Percentiles rank a stretch among this genome's conserved stretches.
phyloP scores from a whole-genome alignment of 2,329 filamentous ascomycete species.

The Claviceps citrina region DNA sequence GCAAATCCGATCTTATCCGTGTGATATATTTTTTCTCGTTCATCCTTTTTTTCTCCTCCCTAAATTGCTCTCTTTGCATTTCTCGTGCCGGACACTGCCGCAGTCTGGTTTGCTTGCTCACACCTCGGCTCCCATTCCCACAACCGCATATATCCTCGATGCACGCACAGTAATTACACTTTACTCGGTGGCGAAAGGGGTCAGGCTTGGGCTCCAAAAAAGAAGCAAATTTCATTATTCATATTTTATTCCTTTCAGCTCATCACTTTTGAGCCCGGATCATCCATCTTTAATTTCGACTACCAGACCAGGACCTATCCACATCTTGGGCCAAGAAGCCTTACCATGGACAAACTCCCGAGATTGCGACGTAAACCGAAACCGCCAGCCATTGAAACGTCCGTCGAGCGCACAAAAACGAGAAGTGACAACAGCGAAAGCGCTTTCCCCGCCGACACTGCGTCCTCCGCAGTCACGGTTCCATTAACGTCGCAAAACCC shows the following conservation, averaged over 20 bases:
- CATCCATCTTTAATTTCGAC: no score
- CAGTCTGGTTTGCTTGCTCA: not conserved
- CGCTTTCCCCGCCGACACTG: not conserved
- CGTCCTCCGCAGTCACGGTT: slow-evolving; percentile 2
- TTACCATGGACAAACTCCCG: slow-evolving; percentile 26
- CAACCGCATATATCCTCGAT: not conserved
- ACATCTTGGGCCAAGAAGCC: not conserved
- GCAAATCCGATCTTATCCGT: not conserved
- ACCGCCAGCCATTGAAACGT: slow-evolving; percentile 27
- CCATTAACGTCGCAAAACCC: slow-evolving; percentile 11
- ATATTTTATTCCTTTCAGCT: no score
- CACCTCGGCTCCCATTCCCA: not conserved
- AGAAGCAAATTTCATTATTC: no score
- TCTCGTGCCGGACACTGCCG: not conserved
- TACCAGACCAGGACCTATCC: no score
- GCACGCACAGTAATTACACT: no score
- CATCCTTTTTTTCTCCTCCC: not conserved
- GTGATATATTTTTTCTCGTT: not conserved
- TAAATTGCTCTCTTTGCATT: not conserved
- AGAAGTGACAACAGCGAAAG: slow-evolving; percentile 15
- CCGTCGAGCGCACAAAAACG: slow-evolving; percentile 21
- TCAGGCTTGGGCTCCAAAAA: no score
- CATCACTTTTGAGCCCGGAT: no score
- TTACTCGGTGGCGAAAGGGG: not conserved
- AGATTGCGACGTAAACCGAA: slow-evolving; percentile 29